Evolutionary conservation across 352 stramenopile species (phyloP).

Genomic region (Pythium guiyangense): DNA sequence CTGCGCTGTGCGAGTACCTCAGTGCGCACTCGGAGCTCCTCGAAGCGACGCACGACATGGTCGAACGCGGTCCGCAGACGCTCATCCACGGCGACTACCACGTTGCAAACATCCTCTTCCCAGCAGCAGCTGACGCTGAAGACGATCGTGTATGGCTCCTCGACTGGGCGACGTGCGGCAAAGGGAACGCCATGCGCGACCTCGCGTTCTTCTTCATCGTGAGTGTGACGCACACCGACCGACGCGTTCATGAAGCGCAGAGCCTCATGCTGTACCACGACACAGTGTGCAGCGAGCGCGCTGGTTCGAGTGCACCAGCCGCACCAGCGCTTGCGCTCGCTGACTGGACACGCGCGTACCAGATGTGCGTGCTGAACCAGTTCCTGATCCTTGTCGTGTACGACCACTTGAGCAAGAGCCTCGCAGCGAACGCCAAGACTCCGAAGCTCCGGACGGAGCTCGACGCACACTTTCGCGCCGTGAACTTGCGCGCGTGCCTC

Average conservation of each 20-base stretch:
- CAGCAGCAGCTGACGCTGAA: conserved; percentile 6
- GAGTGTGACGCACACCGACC: conserved; percentile 48
- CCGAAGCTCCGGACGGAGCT: conserved; percentile 57
- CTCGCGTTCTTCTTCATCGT: conserved; percentile 84
- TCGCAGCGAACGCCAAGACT: conserved; percentile 66
- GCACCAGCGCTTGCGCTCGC: conserved; percentile 23
- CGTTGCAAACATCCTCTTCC: conserved; percentile 71
- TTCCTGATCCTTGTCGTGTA: conserved; percentile 81
- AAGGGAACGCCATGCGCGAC: conserved; percentile 71
- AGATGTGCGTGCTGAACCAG: conserved; percentile 70
- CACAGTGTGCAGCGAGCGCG: conserved; percentile 19
- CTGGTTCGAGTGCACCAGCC: background rate
- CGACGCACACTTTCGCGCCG: conserved; percentile 60
- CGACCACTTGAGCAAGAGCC: conserved; percentile 72
- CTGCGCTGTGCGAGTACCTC: conserved; percentile 40
- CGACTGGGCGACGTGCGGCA: conserved; percentile 78
- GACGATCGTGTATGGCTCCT: conserved; percentile 52
- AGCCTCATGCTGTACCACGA: conserved; percentile 43
- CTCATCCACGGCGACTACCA: conserved; percentile 84
- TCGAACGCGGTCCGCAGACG: conserved; percentile 44
- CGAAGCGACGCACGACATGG: conserved; percentile 39
- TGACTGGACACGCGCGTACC: conserved; percentile 51
- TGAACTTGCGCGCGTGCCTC: conserved; percentile 61
- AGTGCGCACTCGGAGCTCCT: conserved; percentile 33
- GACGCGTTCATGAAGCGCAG: conserved; percentile 26